Conservation (phyloP, 257 asterid species). For the Nemophila menziesii region DNA sequence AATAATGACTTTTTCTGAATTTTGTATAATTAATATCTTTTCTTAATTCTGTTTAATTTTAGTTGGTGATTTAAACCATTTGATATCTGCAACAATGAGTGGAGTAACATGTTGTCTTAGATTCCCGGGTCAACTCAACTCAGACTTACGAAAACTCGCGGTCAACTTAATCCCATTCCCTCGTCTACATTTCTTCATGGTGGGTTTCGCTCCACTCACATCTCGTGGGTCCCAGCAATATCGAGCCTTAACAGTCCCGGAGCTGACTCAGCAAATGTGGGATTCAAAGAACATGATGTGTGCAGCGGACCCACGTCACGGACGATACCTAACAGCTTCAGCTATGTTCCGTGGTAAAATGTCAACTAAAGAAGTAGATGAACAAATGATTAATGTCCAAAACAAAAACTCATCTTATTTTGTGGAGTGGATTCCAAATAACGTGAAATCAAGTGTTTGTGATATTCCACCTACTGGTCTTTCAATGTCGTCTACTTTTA, state of each 20-base stretch:
- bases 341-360: constrained; percentile 92
- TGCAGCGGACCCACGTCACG: constrained; percentile 87
- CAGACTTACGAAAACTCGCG: constrained; percentile 78
- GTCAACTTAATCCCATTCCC: constrained; percentile 85
- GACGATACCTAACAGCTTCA: constrained; percentile 82
- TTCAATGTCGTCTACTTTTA: constrained; percentile 78
- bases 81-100: constrained; percentile 85
- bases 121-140: constrained; percentile 82
- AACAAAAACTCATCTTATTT: constrained; percentile 84
- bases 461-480: constrained; percentile 88
- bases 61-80: constrained; percentile 86
- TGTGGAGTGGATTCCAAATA: constrained; percentile 89
- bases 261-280: constrained; percentile 92
- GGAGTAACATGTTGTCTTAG: constrained; percentile 93
- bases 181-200: constrained; percentile 85
- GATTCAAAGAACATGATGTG: constrained; percentile 95
- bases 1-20: not conserved
- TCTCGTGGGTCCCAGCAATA: constrained; percentile 90
- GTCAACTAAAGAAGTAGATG: constrained; percentile 88
- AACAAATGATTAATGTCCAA: constrained; percentile 79
- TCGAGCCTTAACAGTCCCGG: constrained; percentile 81
- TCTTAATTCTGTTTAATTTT: too few species aligned
- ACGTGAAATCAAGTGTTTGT: constrained; percentile 81
- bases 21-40: not conserved
- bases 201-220: constrained; percentile 77